Base-by-base conservation (phyloP, 352 stramenopile genomes). In the Pythium dissimile region DNA sequence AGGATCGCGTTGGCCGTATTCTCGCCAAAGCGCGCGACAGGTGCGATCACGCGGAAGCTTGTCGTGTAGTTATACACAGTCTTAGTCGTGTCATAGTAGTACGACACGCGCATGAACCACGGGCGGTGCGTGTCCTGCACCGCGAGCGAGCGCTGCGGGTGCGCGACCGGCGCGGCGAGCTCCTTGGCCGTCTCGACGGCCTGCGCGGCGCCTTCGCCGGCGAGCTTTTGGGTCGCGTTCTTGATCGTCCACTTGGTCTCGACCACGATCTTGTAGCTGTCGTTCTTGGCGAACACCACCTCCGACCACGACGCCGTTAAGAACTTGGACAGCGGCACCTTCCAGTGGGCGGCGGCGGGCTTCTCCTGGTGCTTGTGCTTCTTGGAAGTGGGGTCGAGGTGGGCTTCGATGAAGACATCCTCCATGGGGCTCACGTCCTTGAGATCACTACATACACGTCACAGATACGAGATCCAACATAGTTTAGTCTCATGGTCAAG, bases 11-110 rank as follows among this genome's bases (percentile, higher is more conserved):
- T 89, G 23, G 78, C 73, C 18, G 71, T 89, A 10, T 66, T 73
- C 68, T 92, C 79, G 45, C 79, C 77, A 37, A 89, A 66, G 10
- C 75, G 79, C 12, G 82, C 82, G 32, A 92, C 71, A 16, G 63
- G 63, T 37, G 71, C 71, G n/a, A 92, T 72, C 41, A 85, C 67
- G 24, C 72, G 67, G 64, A 92, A 92, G 66, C 82, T 89, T 35
- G 82, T 92, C 41, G 82, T 82, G 71, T 92, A 92, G 68, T 80
- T 72, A 69, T 92, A 92, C 62, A 92, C 74, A 24, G 65, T 77
- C 78, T 92, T 92, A 27, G 72, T 77, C 38, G 77, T 88, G 56
- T 86, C 71, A 64, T 92, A 92, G 65, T 92, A 92, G 67, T 89
- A 92, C 53, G 77, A 83, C 41, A 68, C 73, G 21, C 80, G 77